Base-by-base conservation (phyloP, 352 stramenopile genomes). In the Globisporangium viniferum region DNA sequence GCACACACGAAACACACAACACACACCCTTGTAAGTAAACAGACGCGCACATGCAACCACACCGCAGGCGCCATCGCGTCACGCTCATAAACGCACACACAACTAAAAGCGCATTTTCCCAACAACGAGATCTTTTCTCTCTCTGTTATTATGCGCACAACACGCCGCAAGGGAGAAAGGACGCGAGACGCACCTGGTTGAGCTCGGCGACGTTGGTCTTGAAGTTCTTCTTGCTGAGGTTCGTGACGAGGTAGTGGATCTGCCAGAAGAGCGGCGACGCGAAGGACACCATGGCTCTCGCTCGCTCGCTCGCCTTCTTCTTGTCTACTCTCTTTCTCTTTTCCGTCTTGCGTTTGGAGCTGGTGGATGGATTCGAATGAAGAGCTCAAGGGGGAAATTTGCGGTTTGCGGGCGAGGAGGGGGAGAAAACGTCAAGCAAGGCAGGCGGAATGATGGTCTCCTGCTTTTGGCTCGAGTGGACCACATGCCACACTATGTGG, bases 191-290 rank as follows among this genome's bases (percentile, higher is more conserved):
- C 39, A 95, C 86, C 90, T 98, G 92, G 69, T 97, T 97, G 59
- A 98, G 82, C 78, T 98, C 92, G 14, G 91, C 89, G 62, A 97
- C 90, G 62, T 93, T 97, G 54, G 88, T 92, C 80, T 97, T 97
- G 77, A 97, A 96, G 76, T 97, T 97, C 67, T 97, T 97, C 83
- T 98, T 98, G 79, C 76, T 97, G 59, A 98, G 84, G 76, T 96
- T 97, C 36, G 86, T 95, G 39, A 98, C 90, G 63, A 98, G 78
- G 73, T 96, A 97, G 69, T 95, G 92, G 70, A 98, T 98, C 79
- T 98, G 92, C 91, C 89, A 98, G 77, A 97, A 97, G 44, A 97
- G 77, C 68, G 92, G 92, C 75, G 91, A 97, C 70, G 90, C 90
- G 74, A 97, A 97, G 72, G 89, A 95, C 73, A 94, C 86, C 89